Evolutionary conservation across 1,139 yeast genomes (phyloP).

Genomic region (Yamadazyma atlantica): DNA sequence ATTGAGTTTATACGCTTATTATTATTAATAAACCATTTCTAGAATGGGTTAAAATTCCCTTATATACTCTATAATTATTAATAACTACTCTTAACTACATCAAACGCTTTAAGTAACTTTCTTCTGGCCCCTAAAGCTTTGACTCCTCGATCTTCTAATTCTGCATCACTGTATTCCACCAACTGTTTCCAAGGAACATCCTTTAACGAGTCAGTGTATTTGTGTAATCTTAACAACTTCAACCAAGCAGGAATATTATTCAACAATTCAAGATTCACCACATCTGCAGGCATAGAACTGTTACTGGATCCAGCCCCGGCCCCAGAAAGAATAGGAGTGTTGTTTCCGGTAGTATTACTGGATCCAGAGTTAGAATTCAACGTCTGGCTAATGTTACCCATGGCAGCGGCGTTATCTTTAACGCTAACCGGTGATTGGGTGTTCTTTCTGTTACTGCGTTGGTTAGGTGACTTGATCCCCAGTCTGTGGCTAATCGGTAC

Average conservation of each 20-base stretch:
- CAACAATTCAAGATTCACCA: constrained; percentile 62
- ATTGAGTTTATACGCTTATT: neutral
- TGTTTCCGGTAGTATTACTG: constrained; percentile 4
- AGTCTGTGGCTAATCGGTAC: constrained; percentile 29
- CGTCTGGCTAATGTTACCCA: constrained; percentile 10
- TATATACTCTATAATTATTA: neutral
- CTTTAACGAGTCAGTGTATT: constrained; percentile 83
- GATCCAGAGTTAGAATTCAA: constrained; percentile 8
- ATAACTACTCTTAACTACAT: constrained; percentile 54
- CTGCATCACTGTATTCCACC: constrained; percentile 66
- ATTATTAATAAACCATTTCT: too few species aligned
- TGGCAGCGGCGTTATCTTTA: constrained; percentile 5
- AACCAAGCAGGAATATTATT: constrained; percentile 91
- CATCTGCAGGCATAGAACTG: constrained; percentile 59
- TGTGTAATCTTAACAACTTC: constrained; percentile 83
- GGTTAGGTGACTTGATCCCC: constrained; percentile 16
- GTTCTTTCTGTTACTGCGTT: constrained; percentile 10
- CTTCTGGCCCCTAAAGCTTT: constrained; percentile 94
- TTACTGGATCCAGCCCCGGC: constrained; percentile 18
- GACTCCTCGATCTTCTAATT: constrained; percentile 78
- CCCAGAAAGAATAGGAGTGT: constrained; percentile 12
- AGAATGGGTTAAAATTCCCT: too few species aligned
- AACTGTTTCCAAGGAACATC: constrained; percentile 78
- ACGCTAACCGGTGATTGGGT: constrained; percentile 9
- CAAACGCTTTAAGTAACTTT: constrained; percentile 87